phyloP scores from a whole-genome alignment of 352 stramenopile genomes.

The Globisporangium apiculatum region DNA sequence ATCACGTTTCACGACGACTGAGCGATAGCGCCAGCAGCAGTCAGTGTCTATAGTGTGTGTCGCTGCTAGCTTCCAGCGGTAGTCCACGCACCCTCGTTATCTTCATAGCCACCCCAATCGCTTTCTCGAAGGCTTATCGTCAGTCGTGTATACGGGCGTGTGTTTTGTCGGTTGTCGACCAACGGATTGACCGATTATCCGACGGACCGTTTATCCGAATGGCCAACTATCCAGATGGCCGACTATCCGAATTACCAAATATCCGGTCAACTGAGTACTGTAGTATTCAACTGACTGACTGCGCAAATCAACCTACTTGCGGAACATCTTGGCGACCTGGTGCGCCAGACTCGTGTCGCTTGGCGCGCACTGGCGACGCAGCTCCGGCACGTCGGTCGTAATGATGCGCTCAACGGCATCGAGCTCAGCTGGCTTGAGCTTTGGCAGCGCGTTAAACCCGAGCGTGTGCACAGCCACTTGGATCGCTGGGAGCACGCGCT shows the following conservation, averaged over 20 bases:
- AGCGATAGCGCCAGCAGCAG: background rate
- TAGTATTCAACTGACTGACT: no score
- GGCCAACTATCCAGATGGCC: no score
- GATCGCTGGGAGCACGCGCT: constrained; percentile 79
- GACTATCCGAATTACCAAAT: no score
- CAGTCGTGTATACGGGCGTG: no score
- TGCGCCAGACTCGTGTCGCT: constrained; percentile 78
- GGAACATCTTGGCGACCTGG: constrained; percentile 83
- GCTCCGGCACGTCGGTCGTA: constrained; percentile 79
- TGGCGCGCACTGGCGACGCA: constrained; percentile 82
- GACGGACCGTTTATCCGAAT: no score
- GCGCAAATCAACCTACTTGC: constrained; percentile 20
- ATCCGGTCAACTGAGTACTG: no score
- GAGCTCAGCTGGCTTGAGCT: constrained; percentile 79
- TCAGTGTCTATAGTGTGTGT: no score
- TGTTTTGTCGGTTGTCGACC: no score
- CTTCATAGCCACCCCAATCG: background rate
- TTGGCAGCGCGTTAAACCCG: constrained; percentile 77
- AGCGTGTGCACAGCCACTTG: constrained; percentile 84
- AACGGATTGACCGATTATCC: no score
- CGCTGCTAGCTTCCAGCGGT: no score
- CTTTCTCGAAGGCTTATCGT: no score
- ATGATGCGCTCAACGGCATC: constrained; percentile 87
- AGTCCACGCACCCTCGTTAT: background rate
- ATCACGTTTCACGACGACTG: constrained; percentile 66